Conservation (phyloP, 768 basidiomycete genomes). For the Chiua virens region DNA sequence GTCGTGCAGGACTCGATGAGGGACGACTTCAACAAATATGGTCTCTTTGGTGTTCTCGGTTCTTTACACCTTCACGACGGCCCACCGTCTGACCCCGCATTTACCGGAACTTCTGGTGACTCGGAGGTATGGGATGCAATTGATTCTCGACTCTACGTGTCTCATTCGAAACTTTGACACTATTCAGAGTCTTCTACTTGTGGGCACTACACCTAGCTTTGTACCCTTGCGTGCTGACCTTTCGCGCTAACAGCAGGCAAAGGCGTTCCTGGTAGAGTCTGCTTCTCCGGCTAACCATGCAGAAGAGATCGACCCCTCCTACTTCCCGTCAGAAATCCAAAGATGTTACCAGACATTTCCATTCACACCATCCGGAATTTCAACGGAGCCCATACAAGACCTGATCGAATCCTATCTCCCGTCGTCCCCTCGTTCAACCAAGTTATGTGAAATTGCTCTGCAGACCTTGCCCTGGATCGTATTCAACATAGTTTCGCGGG, state of each 20-base stretch:
- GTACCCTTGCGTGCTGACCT: background rate
- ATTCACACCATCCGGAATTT: constrained; percentile 40
- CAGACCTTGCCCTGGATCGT: constrained; percentile 49
- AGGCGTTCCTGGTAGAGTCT: constrained; percentile 3
- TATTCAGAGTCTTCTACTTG: constrained; percentile 43
- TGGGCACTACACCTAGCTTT: constrained; percentile 22
- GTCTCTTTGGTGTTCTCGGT: constrained; percentile 40
- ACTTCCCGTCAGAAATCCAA: constrained; percentile 46
- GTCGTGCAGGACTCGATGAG: background rate
- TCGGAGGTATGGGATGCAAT: constrained; percentile 43
- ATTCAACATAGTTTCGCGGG: constrained; percentile 48
- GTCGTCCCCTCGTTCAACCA: constrained; percentile 39
- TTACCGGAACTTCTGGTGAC: constrained; percentile 49
- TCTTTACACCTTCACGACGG: constrained; percentile 45
- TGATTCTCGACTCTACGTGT: background rate
- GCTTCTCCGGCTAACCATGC: constrained; percentile 12
- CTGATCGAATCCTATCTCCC: constrained; percentile 50
- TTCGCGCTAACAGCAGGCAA: constrained; percentile 10
- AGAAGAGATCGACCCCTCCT: constrained; percentile 43
- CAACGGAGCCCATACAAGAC: constrained; percentile 33
- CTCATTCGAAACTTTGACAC: constrained; percentile 1
- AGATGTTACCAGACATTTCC: constrained; percentile 46
- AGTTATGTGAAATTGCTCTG: constrained; percentile 46
- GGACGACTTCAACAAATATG: constrained; percentile 13
- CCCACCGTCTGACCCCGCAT: constrained; percentile 7